A percentile compares a stretch with the other conserved stretches of the same genome.
Conservation (phyloP, 768 basidiomycete genomes). For the Fistulinella prunicolor region DNA sequence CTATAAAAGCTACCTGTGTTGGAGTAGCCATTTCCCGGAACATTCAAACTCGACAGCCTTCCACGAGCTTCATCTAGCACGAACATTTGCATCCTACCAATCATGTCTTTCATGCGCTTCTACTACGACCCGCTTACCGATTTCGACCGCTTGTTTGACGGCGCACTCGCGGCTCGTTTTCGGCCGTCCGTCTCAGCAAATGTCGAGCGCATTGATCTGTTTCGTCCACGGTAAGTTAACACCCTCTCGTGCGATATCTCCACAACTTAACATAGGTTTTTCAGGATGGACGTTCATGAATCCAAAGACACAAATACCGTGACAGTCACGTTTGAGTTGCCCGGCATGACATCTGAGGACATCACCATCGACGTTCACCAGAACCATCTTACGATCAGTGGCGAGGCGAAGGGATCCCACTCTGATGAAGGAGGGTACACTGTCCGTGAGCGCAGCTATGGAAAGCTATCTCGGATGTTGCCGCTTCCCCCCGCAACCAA, state of each 20-base stretch:
- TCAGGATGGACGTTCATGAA: conserved; percentile 48
- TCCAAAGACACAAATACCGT: conserved; percentile 18
- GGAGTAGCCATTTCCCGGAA: no score
- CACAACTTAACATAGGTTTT: not conserved
- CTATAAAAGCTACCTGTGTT: no score
- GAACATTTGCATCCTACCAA: not conserved
- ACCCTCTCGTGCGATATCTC: no score
- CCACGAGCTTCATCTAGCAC: no score
- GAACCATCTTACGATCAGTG: conserved; percentile 44
- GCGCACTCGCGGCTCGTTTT: no score
- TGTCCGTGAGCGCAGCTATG: conserved; percentile 41
- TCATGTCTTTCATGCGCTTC: not conserved
- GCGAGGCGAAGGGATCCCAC: conserved; percentile 36
- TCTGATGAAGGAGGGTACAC: conserved; percentile 38
- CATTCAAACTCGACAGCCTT: no score
- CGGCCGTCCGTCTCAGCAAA: no score
- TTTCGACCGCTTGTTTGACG: no score
- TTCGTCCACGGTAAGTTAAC: no score
- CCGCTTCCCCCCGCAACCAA: conserved; percentile 44
- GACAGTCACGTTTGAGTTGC: conserved; percentile 48
- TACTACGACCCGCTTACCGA: not conserved
- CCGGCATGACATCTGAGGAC: conserved; percentile 49
- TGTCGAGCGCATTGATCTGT: no score
- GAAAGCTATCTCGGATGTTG: conserved; percentile 43
- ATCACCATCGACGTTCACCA: conserved; percentile 47